Conservation (phyloP, 2,329 filamentous ascomycete species). For the Neofusicoccum sp. region DNA sequence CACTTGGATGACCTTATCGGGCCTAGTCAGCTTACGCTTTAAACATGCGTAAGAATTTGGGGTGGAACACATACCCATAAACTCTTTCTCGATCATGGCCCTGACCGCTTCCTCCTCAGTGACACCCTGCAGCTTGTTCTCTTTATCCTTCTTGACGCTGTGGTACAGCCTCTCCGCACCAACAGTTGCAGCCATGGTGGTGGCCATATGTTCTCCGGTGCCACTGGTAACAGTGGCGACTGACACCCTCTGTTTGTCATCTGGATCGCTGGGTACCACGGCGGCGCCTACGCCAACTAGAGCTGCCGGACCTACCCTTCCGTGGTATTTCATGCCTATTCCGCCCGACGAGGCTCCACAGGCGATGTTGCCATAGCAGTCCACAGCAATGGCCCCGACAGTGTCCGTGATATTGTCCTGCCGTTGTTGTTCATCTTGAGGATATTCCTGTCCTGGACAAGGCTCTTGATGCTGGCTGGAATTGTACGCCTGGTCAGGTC, state of each 20-base stretch:
- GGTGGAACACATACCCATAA: slow-evolving; percentile 62
- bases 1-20: slow-evolving; percentile 67
- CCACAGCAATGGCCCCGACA: slow-evolving; percentile 91
- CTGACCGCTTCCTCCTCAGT: slow-evolving; percentile 76
- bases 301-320: slow-evolving; percentile 87
- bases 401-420: slow-evolving; percentile 81
- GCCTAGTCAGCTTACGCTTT: slow-evolving; percentile 7
- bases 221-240: slow-evolving; percentile 89
- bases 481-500: background rate
- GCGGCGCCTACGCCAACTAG: slow-evolving; percentile 88
- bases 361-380: slow-evolving; percentile 80
- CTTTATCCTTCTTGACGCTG: slow-evolving; percentile 58
- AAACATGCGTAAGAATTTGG: background rate
- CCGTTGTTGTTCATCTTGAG: background rate
- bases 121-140: slow-evolving; percentile 59
- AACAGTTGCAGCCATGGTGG: slow-evolving; percentile 82
- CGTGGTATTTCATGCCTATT: slow-evolving; percentile 96
- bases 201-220: slow-evolving; percentile 97
- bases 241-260: slow-evolving; percentile 65
- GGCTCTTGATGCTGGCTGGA: background rate
- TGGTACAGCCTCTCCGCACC: slow-evolving; percentile 84
- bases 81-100: slow-evolving; percentile 80
- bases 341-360: slow-evolving; percentile 95
- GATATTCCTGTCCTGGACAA: background rate
- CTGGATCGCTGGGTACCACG: slow-evolving; percentile 72